A percentile compares a stretch with the other conserved stretches of the same genome.
Evolutionary conservation across 2,329 filamentous ascomycete species (phyloP).

Genomic region (Paraphaeosphaeria minitans): DNA sequence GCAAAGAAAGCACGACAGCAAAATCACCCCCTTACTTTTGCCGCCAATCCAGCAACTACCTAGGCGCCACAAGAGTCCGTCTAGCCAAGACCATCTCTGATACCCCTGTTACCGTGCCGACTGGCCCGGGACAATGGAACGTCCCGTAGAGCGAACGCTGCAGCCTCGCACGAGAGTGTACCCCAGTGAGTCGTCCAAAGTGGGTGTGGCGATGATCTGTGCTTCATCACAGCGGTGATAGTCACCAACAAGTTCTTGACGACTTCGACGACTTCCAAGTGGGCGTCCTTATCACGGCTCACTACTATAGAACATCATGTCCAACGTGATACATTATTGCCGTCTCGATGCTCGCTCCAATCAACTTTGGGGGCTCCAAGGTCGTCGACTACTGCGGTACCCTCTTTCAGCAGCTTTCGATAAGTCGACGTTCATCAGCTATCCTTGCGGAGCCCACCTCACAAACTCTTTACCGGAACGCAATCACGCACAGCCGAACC

Average conservation of each 20-base stretch:
- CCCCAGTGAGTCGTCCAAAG: neutral
- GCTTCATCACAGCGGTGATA: neutral
- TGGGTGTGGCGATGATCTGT: neutral
- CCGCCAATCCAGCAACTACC: neutral
- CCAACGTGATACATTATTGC: too few species aligned
- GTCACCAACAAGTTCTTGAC: too few species aligned
- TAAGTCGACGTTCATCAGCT: too few species aligned
- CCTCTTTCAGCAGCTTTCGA: too few species aligned
- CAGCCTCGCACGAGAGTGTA: conserved; percentile 1
- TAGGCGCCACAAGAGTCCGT: conserved; percentile 22
- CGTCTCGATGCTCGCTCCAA: too few species aligned
- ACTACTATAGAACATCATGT: too few species aligned
- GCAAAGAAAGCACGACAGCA: neutral
- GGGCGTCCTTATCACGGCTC: neutral
- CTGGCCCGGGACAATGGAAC: conserved; percentile 15
- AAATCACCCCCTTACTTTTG: conserved; percentile 17
- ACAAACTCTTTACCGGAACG: too few species aligned
- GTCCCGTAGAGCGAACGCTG: neutral
- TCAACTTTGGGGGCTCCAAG: too few species aligned
- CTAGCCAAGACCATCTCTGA: conserved; percentile 1
- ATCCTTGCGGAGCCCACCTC: too few species aligned
- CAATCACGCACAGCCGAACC: too few species aligned
- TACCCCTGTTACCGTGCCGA: conserved; percentile 7
- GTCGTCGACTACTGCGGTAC: too few species aligned
- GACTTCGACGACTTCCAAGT: too few species aligned